phyloP scores from a whole-genome alignment of 129 eudicot species.

The Arctium minus region DNA sequence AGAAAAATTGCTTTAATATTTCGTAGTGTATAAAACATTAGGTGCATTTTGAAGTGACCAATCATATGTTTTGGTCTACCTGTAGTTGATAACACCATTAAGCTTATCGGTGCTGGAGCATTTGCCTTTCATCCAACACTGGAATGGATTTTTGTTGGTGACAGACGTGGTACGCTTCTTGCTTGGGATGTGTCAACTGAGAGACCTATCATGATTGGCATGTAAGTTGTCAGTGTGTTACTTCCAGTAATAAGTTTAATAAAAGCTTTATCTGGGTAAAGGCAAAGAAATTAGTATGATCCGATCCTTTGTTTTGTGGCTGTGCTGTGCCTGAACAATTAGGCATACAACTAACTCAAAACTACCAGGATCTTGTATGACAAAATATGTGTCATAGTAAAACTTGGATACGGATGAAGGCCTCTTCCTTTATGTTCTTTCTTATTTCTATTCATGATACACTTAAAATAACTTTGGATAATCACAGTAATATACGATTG shows the following conservation, averaged over 20 bases:
- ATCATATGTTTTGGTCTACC: background rate
- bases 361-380: background rate
- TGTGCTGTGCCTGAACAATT: background rate
- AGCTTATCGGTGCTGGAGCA: constrained; percentile 92
- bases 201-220: constrained; percentile 97
- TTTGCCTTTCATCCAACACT: constrained; percentile 96
- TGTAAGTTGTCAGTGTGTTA: constrained; percentile 43
- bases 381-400: background rate
- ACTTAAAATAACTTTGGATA: background rate
- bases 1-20: background rate
- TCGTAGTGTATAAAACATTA: background rate
- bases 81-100: constrained; percentile 87
- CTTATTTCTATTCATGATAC: background rate
- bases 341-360: background rate
- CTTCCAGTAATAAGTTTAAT: background rate
- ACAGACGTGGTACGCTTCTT: constrained; percentile 92
- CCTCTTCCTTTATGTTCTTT: background rate
- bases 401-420: background rate
- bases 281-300: background rate
- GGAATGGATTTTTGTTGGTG: constrained; percentile 98
- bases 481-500: background rate
- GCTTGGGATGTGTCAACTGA: constrained; percentile 99
- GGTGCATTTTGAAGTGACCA: background rate
- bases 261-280: background rate
- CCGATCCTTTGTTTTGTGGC: background rate